These are phyloP conservation scores for Vishniacozyma victoriae DNA, from an alignment of 768 basidiomycete species.

Conservation along the genomic window DNA sequence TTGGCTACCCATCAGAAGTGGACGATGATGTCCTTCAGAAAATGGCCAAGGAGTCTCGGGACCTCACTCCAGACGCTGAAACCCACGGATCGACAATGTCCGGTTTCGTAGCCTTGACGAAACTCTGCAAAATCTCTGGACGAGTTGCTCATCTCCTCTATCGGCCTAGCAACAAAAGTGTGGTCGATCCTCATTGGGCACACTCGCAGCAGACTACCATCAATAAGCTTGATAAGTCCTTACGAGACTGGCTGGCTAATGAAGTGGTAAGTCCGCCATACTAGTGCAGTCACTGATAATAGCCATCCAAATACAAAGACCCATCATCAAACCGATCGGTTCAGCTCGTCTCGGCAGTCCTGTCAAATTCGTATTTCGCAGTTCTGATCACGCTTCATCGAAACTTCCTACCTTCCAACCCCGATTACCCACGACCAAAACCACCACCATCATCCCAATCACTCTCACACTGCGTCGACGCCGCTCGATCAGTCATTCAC, in stretches of 20 bases:
- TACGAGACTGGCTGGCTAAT: conserved; percentile 77
- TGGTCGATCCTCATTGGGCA: conserved; percentile 65
- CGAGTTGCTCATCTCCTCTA: conserved; percentile 49
- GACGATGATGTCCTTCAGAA: conserved; percentile 75
- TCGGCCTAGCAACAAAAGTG: conserved; percentile 50
- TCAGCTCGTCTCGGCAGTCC: conserved; percentile 33
- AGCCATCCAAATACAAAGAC: conserved; percentile 39
- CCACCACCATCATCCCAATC: conserved; percentile 35
- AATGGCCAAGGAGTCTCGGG: conserved; percentile 46
- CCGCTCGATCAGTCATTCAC: conserved; percentile 41
- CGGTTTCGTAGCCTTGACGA: conserved; percentile 68
- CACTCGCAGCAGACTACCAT: conserved; percentile 71
- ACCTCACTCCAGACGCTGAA: conserved; percentile 50
- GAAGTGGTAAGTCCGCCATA: conserved; percentile 27
- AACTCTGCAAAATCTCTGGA: conserved; percentile 75
- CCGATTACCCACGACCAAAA: conserved; percentile 28
- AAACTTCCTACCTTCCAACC: conserved; percentile 37
- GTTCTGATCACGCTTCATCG: conserved; percentile 38
- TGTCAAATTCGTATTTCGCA: conserved; percentile 38
- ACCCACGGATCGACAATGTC: conserved; percentile 62
- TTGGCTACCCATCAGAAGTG: conserved; percentile 72
- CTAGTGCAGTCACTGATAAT: background rate
- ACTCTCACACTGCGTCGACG: conserved; percentile 34
- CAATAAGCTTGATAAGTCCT: conserved; percentile 67
- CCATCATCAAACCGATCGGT: conserved; percentile 22